Conservation (phyloP, 169 alveolate genomes). For the Eimeria sp. region DNA sequence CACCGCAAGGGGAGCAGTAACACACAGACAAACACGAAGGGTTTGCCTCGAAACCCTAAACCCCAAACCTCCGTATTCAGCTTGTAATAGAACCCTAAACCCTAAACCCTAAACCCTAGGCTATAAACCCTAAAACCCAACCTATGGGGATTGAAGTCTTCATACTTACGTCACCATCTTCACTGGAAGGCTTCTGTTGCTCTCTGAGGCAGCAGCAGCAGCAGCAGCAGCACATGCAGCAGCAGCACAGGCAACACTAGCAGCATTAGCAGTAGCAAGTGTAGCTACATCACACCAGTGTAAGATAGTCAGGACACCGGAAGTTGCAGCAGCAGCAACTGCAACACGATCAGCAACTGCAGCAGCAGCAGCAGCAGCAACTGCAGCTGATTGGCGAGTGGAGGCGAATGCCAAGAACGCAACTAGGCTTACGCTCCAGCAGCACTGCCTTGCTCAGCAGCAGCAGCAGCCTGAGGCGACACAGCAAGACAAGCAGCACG, state of each 20-base stretch:
- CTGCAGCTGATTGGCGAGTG: not conserved
- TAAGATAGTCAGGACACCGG: not conserved
- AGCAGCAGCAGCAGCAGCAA: not conserved
- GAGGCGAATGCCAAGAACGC: not conserved
- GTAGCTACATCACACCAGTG: not conserved
- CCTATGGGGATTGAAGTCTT: not conserved
- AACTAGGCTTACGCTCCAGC: not conserved
- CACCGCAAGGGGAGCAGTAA: not conserved
- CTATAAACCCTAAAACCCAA: not conserved
- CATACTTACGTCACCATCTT: not conserved
- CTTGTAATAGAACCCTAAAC: no score
- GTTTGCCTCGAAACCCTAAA: not conserved
- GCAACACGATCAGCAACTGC: slow-evolving; percentile 3
- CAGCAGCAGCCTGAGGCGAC: not conserved
- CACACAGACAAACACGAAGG: not conserved
- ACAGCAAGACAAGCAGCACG: not conserved
- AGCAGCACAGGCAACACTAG: no score
- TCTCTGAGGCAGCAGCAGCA: not conserved
- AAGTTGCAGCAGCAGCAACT: not conserved
- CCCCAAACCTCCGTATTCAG: not conserved
- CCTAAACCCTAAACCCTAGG: not conserved
- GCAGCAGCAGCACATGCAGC: not conserved
- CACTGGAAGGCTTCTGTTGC: not conserved
- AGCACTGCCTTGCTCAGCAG: not conserved
- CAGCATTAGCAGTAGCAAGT: no score